Percentiles rank a stretch among this genome's conserved stretches.
These are phyloP conservation scores for Sindora glabra DNA, from an alignment of 306 rosid genomes.

Conservation along the genomic window DNA sequence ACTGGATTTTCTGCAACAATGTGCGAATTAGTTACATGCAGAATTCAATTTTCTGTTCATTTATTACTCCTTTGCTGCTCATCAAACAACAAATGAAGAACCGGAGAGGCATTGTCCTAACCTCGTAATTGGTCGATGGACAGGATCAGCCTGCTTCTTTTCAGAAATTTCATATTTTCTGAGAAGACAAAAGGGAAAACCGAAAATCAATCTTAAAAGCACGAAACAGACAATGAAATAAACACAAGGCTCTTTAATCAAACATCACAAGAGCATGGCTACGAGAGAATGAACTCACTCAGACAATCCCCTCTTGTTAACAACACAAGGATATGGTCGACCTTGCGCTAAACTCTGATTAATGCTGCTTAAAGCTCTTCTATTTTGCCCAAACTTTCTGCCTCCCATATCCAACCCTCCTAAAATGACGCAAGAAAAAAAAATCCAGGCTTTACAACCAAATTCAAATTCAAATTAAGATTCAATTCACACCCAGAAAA, in stretches of 20 bases:
- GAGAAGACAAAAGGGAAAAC: conserved; percentile 3
- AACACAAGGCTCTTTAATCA: neutral
- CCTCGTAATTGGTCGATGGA: conserved; percentile 89
- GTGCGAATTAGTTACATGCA: too few species aligned
- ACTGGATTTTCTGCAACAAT: too few species aligned
- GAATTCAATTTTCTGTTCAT: too few species aligned
- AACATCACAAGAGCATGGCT: neutral
- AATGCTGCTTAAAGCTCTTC: conserved; percentile 66
- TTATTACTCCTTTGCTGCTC: too few species aligned
- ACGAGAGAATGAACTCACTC: conserved; percentile 49
- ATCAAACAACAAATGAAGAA: too few species aligned
- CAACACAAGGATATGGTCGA: conserved; percentile 66
- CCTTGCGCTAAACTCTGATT: conserved; percentile 52
- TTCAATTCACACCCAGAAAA: too few species aligned
- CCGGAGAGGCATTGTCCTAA: conserved; percentile 11
- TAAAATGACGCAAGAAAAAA: conserved; percentile 1
- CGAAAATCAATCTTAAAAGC: neutral
- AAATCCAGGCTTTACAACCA: neutral
- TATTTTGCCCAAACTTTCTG: conserved; percentile 53
- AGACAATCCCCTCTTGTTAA: conserved; percentile 67
- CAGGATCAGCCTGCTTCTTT: conserved; percentile 88
- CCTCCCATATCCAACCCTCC: conserved; percentile 42
- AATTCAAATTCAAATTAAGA: neutral
- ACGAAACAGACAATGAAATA: neutral
- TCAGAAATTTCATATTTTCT: conserved; percentile 55